phyloP scores from a whole-genome alignment of 129 eudicot genomes.

The Ambrosia artemisiifolia region DNA sequence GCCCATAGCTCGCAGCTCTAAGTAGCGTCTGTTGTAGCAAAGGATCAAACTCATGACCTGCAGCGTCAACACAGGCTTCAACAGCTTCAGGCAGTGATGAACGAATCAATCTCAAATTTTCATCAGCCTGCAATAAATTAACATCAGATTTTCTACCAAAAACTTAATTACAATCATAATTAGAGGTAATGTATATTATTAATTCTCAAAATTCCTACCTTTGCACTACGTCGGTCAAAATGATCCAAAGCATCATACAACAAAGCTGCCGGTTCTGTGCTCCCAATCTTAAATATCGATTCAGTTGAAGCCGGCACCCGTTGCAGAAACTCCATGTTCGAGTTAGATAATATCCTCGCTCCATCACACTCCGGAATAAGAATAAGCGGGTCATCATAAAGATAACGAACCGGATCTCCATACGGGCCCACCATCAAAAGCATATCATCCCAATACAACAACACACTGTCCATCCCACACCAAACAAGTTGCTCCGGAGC shows the following conservation, averaged over 20 bases:
- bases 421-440: constrained; percentile 95
- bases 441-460: constrained; percentile 97
- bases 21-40: constrained; percentile 72
- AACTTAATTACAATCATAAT: background rate
- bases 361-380: constrained; percentile 98
- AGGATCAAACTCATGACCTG: constrained; percentile 89
- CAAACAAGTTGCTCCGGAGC: constrained; percentile 98
- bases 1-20: constrained; percentile 98
- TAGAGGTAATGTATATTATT: background rate
- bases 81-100: constrained; percentile 91
- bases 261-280: constrained; percentile 91
- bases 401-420: constrained; percentile 83
- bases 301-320: constrained; percentile 92
- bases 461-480: constrained; percentile 98
- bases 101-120: constrained; percentile 88
- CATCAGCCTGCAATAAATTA: constrained; percentile 76
- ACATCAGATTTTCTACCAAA: constrained; percentile 9
- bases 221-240: constrained; percentile 94
- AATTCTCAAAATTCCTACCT: constrained; percentile 40
- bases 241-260: constrained; percentile 97
- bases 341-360: constrained; percentile 77
- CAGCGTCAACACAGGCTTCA: constrained; percentile 95
- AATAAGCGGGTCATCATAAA: constrained; percentile 82
- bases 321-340: constrained; percentile 90
- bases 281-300: constrained; percentile 88